Evolutionary conservation across 495 filamentous ascomycete species (phyloP).

Genomic region (Recurvomyces mirabilis): DNA sequence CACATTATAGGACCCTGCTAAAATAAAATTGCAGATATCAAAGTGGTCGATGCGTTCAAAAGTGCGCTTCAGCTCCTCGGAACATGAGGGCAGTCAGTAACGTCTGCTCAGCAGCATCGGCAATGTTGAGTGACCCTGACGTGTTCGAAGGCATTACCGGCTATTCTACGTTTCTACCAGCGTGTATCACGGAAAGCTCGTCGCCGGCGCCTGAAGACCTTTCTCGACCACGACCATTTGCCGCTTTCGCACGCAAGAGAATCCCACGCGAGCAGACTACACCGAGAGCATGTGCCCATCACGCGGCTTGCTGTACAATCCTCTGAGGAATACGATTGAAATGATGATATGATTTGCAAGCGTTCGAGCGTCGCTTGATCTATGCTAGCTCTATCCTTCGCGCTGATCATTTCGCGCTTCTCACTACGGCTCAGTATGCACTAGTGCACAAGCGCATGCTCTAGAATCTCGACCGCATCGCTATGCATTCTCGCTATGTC

Average conservation of each 20-base stretch:
- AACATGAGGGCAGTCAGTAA: constrained; percentile 5
- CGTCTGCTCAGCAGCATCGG: constrained; percentile 1
- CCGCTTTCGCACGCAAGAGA: no score
- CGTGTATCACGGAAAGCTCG: no score
- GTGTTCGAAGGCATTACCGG: neutral
- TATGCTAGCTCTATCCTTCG: no score
- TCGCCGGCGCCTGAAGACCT: no score
- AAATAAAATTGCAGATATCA: constrained; percentile 5
- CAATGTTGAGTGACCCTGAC: constrained; percentile 1
- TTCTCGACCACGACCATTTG: no score
- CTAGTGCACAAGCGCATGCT: no score
- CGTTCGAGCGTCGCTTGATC: constrained; percentile 4
- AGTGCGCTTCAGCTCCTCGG: constrained; percentile 13
- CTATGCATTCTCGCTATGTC: no score
- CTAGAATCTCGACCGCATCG: no score
- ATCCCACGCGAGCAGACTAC: neutral
- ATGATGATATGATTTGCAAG: neutral
- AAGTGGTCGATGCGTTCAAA: constrained; percentile 14
- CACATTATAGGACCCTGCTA: neutral
- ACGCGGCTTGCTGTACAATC: constrained; percentile 1
- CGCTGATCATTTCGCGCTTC: constrained; percentile 1
- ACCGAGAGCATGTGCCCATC: neutral
- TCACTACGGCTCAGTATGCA: neutral
- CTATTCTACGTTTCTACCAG: no score
- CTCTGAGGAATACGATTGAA: neutral